Conservation (phyloP, 2,329 filamentous ascomycete genomes). For the Ophiostoma sp. region DNA sequence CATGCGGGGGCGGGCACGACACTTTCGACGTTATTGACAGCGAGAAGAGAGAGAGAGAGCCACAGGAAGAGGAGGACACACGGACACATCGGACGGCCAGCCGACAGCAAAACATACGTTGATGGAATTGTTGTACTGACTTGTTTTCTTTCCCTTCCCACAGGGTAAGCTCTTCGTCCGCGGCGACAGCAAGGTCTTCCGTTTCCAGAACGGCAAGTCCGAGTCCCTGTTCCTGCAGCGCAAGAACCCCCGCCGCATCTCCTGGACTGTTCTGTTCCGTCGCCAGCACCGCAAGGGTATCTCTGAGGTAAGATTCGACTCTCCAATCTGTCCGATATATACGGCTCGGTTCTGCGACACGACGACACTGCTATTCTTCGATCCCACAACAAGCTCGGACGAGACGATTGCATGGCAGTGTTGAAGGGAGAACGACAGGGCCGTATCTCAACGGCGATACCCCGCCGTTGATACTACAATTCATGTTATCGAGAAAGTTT, state of each 20-base stretch:
- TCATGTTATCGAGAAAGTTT: neutral
- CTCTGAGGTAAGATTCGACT: conserved; percentile 79
- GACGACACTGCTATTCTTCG: neutral
- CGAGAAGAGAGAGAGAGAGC: neutral
- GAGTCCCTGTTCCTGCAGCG: conserved; percentile 99
- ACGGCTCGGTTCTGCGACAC: neutral
- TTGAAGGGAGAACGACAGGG: neutral
- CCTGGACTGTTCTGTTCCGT: conserved; percentile 97
- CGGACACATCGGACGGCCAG: neutral
- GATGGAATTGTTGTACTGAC: neutral
- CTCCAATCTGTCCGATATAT: neutral
- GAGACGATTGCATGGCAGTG: neutral
- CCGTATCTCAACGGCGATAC: neutral
- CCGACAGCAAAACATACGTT: neutral
- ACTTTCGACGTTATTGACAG: neutral
- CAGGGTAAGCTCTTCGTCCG: conserved; percentile 99
- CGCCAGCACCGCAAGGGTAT: conserved; percentile 99
- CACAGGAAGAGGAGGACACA: neutral
- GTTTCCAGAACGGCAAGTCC: conserved; percentile 99
- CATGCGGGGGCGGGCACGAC: neutral
- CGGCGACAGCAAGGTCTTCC: conserved; percentile 99
- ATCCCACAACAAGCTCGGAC: neutral
- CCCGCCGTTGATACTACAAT: neutral
- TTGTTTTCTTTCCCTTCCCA: conserved; percentile 24
- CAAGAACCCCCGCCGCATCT: conserved; percentile 99